Conservation (phyloP, 1,284 basidiomycete species). For the Moesziomyces aphidis region DNA sequence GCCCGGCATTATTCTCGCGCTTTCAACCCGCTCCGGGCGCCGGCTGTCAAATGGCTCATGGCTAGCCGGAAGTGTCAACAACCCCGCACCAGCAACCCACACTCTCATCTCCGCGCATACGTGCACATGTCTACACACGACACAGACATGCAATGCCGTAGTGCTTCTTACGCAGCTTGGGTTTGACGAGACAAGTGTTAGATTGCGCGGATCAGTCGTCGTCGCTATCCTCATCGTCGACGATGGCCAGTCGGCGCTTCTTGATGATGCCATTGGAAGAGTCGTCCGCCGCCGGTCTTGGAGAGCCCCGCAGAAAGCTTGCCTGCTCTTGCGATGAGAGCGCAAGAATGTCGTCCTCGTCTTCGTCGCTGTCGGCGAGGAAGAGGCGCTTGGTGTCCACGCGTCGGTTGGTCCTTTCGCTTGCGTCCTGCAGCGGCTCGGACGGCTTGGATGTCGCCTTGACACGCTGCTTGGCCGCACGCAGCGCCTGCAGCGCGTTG, state of each 20-base stretch:
- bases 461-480: constrained; percentile 24
- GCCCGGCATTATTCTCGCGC: not conserved
- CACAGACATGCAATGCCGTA: too few relatives aligned
- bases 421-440: constrained; percentile 28
- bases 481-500: constrained; percentile 28
- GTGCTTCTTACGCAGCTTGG: not conserved
- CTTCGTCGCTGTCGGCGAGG: constrained; percentile 35
- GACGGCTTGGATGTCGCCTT: constrained; percentile 5
- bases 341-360: constrained; percentile 24
- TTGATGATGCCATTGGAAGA: constrained; percentile 6
- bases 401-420: constrained; percentile 22
- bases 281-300: constrained; percentile 1
- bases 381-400: constrained; percentile 39
- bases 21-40: not conserved
- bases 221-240: constrained; percentile 34
- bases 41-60: not conserved
- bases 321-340: constrained; percentile 21
- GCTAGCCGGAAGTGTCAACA: not conserved
- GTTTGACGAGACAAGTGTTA: not conserved
- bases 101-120: too few relatives aligned
- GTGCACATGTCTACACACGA: too few relatives aligned
- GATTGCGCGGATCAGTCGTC: not conserved
- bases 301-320: not conserved
- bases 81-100: not conserved
- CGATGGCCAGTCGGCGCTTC: constrained; percentile 32